Conservation (phyloP, 331 rosid genomes). For the Malus hybrid region DNA sequence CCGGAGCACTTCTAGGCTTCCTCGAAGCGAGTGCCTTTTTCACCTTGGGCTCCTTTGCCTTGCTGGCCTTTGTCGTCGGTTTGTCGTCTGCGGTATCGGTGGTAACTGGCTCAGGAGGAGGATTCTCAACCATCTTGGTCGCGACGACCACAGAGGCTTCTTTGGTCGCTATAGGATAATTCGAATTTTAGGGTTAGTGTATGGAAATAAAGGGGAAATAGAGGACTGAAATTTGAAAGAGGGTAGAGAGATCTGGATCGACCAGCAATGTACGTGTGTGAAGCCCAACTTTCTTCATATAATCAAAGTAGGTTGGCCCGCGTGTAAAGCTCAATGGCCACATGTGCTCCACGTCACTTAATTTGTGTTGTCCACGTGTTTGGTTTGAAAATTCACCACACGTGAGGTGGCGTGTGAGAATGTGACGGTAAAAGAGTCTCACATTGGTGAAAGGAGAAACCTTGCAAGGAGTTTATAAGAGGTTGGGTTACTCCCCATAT, state of each 20-base stretch:
- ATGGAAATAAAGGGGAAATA: neutral
- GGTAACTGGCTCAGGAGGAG: conserved; percentile 16
- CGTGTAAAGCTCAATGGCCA: no score
- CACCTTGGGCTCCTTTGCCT: conserved; percentile 44
- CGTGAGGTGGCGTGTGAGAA: no score
- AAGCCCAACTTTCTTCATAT: no score
- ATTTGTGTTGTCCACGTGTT: no score
- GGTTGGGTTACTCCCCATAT: no score
- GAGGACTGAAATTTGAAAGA: neutral
- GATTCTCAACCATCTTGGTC: conserved; percentile 22
- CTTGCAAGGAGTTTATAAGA: no score
- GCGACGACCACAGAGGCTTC: conserved; percentile 16
- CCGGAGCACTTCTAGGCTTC: conserved; percentile 33
- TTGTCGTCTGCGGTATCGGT: conserved; percentile 27
- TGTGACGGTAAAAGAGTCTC: no score
- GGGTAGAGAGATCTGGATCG: neutral
- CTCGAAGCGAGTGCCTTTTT: conserved; percentile 39
- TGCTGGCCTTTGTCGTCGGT: conserved; percentile 33
- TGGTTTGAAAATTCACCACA: no score
- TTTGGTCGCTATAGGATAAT: conserved; percentile 46
- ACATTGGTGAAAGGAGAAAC: no score
- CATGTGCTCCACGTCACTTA: no score
- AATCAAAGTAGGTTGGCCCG: no score
- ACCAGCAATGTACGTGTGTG: neutral
- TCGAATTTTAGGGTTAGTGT: conserved; percentile 5